phyloP scores from a whole-genome alignment of 805 yeast genomes.

The Candida sanyiensis region DNA sequence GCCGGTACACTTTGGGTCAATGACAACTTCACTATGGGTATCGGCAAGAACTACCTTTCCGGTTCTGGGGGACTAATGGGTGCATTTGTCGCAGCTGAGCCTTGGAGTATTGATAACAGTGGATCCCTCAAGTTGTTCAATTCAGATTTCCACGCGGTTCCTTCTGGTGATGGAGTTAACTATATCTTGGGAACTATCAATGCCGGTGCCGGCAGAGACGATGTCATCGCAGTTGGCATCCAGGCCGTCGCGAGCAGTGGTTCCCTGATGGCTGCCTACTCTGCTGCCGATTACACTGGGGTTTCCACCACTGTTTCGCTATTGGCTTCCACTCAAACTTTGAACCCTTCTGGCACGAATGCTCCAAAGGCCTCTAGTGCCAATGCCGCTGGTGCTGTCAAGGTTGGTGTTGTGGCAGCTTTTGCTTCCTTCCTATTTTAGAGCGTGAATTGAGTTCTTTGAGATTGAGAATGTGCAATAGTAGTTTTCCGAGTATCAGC shows the following conservation, averaged over 20 bases:
- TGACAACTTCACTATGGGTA: slow-evolving; percentile 9
- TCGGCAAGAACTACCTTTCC: slow-evolving; percentile 10
- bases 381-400: background rate
- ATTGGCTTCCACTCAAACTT: slow-evolving; percentile 1
- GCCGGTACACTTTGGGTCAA: background rate
- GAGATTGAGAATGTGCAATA: no score
- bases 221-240: slow-evolving; percentile 6
- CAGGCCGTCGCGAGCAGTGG: slow-evolving; percentile 5
- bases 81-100: slow-evolving; percentile 7
- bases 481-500: no score
- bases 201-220: slow-evolving; percentile 6
- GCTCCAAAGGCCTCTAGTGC: background rate
- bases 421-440: background rate
- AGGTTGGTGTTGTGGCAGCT: background rate
- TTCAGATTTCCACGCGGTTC: slow-evolving; percentile 12
- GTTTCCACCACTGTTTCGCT: background rate
- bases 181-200: slow-evolving; percentile 13
- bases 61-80: slow-evolving; percentile 5
- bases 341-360: background rate
- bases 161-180: slow-evolving; percentile 10
- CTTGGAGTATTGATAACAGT: slow-evolving; percentile 9
- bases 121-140: slow-evolving; percentile 11
- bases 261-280: slow-evolving; percentile 1
- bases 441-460: background rate
- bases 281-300: background rate